Evolutionary conservation across 192 early-diverging fungal genomes (phyloP), one percentile per base, ranked within the genome.

Genomic region (Rhizoclosmatium globosum): DNA sequence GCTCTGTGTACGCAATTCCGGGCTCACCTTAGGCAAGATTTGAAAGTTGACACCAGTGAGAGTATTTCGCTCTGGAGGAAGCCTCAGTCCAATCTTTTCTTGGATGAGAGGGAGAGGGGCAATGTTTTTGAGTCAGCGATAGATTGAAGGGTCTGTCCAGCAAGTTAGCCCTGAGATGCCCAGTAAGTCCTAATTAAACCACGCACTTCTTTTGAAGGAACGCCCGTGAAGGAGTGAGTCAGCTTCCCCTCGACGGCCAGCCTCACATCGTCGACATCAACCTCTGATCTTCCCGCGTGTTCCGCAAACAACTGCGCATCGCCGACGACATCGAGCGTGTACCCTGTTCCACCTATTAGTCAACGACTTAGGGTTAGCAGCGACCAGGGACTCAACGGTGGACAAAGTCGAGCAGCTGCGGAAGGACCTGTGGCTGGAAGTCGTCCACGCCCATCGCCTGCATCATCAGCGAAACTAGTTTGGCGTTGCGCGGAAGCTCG

Each of bases 231-330:
- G 2, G 95, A 95, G 68, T 96, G 93, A 69, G 94, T 92, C 7
- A 96, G 93, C 56, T 95, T 90, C 62, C 94, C 93, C 83, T 97
- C 94, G 67, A 99, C 95, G 2, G 98, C 95, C 45, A 99, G 83
- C 44, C 92, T 91, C 21, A 99, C 92, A 80, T 98, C 96, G 57
- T 94, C 93, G 46, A 93, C 69, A 64, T 93, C 91, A 44, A 98
- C 86, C 45, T 95, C 94, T n/a, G 83, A 77, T 41, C 81, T 91
- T 23, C 88, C 90, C 0, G 95, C 95, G 78, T 99, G 98, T 71
- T 99, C 97, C 45, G 95, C 93, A 86, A 95, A 97, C 13, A 94
- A 83, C 64, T 95, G 89, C 21, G 97, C 94, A 70, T 99, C 98
- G 62, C 93, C 93, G 58, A 98, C 91, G 39, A 99, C 93, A 69